A percentile compares a stretch with the other conserved stretches of the same genome.
phyloP scores from a whole-genome alignment of 768 basidiomycete genomes.

The Suillus clintonianus region DNA sequence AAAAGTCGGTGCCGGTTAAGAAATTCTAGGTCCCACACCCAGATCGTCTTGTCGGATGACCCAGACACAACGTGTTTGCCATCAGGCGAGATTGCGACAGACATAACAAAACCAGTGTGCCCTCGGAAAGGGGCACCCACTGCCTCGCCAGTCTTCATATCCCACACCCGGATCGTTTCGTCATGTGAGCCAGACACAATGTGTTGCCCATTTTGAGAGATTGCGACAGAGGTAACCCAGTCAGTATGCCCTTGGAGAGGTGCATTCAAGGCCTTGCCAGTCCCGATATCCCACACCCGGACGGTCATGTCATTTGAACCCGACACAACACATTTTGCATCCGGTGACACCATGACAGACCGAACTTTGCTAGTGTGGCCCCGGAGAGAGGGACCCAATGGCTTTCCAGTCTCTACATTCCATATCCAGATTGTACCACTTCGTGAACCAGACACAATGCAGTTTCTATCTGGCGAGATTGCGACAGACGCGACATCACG shows the following conservation, averaged over 20 bases:
- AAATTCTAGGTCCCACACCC: background rate
- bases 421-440: no score
- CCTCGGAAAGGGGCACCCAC: background rate
- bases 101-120: conserved; percentile 2
- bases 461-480: no score
- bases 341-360: no score
- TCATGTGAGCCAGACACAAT: conserved; percentile 2
- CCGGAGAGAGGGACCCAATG: no score
- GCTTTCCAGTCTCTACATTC: no score
- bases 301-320: background rate
- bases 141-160: background rate
- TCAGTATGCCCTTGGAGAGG: no score
- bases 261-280: no score
- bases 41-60: background rate
- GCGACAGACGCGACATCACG: no score
- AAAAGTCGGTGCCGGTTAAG: background rate
- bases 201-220: background rate
- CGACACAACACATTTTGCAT: no score
- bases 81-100: conserved; percentile 14
- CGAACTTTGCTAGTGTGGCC: no score
- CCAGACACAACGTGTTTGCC: background rate
- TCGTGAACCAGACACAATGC: no score
- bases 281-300: background rate
- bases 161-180: background rate
- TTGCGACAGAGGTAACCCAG: background rate